Evolutionary conservation across 768 basidiomycete genomes (phyloP), one percentile per base, ranked within the genome.

Genomic region (Glaciozyma antarctica): DNA sequence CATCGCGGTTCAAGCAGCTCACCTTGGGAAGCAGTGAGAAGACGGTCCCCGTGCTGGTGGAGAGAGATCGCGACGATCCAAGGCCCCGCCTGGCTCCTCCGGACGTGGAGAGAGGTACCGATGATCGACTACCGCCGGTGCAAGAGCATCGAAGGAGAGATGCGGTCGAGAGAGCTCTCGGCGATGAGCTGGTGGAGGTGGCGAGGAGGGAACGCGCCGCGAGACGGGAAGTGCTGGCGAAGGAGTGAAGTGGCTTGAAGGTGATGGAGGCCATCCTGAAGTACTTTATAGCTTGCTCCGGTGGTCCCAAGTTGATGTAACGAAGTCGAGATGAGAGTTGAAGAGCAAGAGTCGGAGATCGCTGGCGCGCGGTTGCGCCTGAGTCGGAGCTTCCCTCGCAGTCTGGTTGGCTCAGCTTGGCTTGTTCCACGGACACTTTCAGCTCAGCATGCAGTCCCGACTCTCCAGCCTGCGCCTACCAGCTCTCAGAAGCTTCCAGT

Each of bases 11-110:
- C 5, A 28, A 28, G 12, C 47, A 7, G 34, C 54, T 55, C 22
- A 55, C 54, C 32, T 55, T 55, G 54, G 54, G 54, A 55, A 55
- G 15, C 32, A 26, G 22, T 34, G 32, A 32, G 54, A 55, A 55
- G 54, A 13, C 54, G 10, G 21, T 22, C 28, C 26, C 9, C 30
- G 26, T 17, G 17, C 24, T 30, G 51, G 30, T 22, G 24, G 51
- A 24, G 30, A 41, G 38, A 41, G 38, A 41, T 41, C 12, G 51
- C 51, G 24, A 28, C 51, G 9, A 52, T 30, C 26, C 51, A 26
- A 28, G 30, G 15, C 51, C 13, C 24, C 26, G 13, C 51, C n/a
- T 26, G 6, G 38, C 38, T 52, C 51, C 51, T 24, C 26, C 51
- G 28, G 24, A 15, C 26, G 24, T 52, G 26, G 26, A 28, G 12